These are phyloP conservation scores for Geranium rotundifolium DNA, from an alignment of 345 rosid species.

Conservation along the genomic window DNA sequence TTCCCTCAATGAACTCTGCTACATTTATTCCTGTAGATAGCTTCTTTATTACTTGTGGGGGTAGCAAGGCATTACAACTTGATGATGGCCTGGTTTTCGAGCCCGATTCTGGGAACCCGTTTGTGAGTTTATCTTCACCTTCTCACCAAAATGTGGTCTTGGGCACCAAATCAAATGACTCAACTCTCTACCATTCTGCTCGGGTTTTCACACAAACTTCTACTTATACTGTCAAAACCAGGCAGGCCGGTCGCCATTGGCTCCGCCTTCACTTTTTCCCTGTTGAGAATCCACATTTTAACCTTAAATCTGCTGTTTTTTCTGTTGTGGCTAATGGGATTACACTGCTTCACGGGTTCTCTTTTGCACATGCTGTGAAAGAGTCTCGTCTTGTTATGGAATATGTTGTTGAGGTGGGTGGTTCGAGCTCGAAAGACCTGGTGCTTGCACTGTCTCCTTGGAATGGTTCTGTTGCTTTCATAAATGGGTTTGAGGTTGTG, in stretches of 20 bases:
- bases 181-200: conserved; percentile 6
- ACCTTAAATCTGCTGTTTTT: conserved; percentile 15
- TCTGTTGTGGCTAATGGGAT: conserved; percentile 15
- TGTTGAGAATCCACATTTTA: conserved; percentile 1
- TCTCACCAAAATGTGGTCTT: conserved; percentile 1
- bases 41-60: conserved; percentile 17
- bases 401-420: conserved; percentile 8
- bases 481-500: conserved; percentile 16
- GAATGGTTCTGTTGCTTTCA: conserved; percentile 12
- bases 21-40: conserved; percentile 10
- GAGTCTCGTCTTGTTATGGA: conserved; percentile 11
- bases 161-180: background rate
- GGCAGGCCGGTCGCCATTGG: conserved; percentile 16
- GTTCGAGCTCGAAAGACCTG: conserved; percentile 2
- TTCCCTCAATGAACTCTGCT: background rate
- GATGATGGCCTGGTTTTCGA: conserved; percentile 9
- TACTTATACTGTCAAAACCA: conserved; percentile 8
- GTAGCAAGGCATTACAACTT: conserved; percentile 2
- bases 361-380: background rate
- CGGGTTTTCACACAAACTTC: conserved; percentile 10
- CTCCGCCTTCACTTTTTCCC: conserved; percentile 10
- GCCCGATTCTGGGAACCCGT: conserved; percentile 9
- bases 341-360: conserved; percentile 9
- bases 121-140: conserved; percentile 7
- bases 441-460: conserved; percentile 11